These are phyloP conservation scores for Flammula alnicola DNA, from an alignment of 1,284 basidiomycete species.

Conservation along the genomic window DNA sequence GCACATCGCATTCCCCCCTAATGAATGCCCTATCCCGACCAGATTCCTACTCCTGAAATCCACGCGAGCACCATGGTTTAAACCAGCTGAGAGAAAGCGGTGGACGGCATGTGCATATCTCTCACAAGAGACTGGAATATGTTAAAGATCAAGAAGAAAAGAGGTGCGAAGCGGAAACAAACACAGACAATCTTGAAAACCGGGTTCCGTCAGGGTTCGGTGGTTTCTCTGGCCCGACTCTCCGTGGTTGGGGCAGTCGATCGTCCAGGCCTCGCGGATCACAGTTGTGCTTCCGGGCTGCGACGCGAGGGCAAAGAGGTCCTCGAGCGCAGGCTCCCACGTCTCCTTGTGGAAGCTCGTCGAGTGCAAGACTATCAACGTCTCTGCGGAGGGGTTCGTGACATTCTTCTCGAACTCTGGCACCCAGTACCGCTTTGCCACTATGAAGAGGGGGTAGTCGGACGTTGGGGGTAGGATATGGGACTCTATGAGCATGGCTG, in stretches of 20 bases:
- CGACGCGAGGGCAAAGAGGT: constrained; percentile 39
- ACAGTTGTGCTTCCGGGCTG: constrained; percentile 17
- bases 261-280: constrained; percentile 43
- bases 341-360: constrained; percentile 73
- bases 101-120: constrained; percentile 59
- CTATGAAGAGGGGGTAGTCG: constrained; percentile 52
- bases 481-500: constrained; percentile 37
- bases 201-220: constrained; percentile 39
- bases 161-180: constrained; percentile 8
- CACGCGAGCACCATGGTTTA: constrained; percentile 39
- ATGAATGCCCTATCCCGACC: constrained; percentile 64
- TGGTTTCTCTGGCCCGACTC: constrained; percentile 40
- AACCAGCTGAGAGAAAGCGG: constrained; percentile 51
- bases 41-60: constrained; percentile 53
- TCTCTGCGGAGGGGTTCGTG: constrained; percentile 46
- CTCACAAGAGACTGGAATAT: constrained; percentile 56
- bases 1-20: constrained; percentile 65
- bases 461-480: constrained; percentile 34
- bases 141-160: constrained; percentile 8
- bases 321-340: constrained; percentile 61
- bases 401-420: constrained; percentile 38
- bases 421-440: constrained; percentile 61
- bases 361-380: constrained; percentile 61
- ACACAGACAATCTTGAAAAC: constrained; percentile 48
- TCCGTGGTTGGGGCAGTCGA: constrained; percentile 48